A percentile compares a stretch with the other conserved stretches of the same genome.
Conservation (phyloP, 2,329 filamentous ascomycete species). For the Juglanconis juglandina region DNA sequence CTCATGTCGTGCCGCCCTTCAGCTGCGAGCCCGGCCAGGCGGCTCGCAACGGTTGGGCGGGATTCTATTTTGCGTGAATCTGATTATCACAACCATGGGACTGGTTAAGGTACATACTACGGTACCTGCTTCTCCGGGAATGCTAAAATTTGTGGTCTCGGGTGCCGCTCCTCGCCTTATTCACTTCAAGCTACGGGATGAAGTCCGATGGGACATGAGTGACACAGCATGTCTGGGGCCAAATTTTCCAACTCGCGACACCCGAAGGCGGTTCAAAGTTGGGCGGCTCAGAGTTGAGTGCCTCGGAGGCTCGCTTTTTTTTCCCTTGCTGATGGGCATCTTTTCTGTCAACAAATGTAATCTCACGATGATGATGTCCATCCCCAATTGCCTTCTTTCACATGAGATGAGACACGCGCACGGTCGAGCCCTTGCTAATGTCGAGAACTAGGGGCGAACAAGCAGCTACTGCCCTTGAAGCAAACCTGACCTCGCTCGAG, state of each 20-base stretch:
- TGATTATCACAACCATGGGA: not conserved
- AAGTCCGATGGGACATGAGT: not conserved
- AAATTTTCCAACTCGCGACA: too few relatives aligned
- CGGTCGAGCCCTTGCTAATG: not conserved
- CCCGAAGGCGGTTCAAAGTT: too few relatives aligned
- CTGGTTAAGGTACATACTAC: not conserved
- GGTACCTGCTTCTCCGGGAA: too few relatives aligned
- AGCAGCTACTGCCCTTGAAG: conserved; percentile 50
- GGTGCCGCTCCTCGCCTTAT: not conserved
- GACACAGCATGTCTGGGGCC: not conserved
- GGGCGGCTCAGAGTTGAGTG: not conserved
- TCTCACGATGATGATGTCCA: too few relatives aligned
- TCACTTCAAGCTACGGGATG: not conserved
- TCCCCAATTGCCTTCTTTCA: too few relatives aligned
- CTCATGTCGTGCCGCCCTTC: not conserved
- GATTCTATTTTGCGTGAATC: not conserved
- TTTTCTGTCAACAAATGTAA: too few relatives aligned
- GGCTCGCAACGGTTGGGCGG: not conserved
- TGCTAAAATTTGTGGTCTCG: too few relatives aligned
- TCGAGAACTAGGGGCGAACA: conserved; percentile 46
- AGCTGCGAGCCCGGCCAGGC: not conserved
- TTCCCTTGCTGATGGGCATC: not conserved
- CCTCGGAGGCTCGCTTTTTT: not conserved
- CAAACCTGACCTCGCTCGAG: conserved; percentile 50
- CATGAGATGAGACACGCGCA: not conserved